Evolutionary conservation across 2,329 filamentous ascomycete genomes (phyloP).

Genomic region (Rhytidhysteron rufulum): DNA sequence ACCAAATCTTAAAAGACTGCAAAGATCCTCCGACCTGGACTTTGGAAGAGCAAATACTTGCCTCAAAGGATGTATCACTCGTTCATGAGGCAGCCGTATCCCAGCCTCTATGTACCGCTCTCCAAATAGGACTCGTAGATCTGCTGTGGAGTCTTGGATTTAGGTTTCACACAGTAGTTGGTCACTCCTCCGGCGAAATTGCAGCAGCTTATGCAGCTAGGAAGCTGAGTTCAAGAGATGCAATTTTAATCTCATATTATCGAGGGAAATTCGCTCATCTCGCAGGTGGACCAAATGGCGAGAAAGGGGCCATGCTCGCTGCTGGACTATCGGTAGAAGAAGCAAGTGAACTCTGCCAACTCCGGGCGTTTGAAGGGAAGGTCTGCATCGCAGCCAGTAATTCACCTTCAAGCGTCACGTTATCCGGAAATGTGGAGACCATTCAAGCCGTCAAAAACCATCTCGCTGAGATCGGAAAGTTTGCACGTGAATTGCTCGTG

Average conservation of each 20-base stretch:
- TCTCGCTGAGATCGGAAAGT: constrained; percentile 31
- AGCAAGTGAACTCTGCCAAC: background rate
- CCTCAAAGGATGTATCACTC: background rate
- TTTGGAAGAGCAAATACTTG: constrained; percentile 1
- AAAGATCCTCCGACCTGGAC: background rate
- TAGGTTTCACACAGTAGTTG: constrained; percentile 4
- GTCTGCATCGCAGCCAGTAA: constrained; percentile 4
- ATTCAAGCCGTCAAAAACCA: constrained; percentile 16
- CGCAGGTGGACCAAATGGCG: background rate
- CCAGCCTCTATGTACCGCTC: constrained; percentile 11
- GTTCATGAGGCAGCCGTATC: constrained; percentile 9
- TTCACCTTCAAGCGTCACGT: background rate
- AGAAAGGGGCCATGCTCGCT: constrained; percentile 26
- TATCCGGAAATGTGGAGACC: background rate
- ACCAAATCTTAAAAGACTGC: constrained; percentile 1
- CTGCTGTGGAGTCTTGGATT: constrained; percentile 1
- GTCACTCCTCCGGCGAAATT: constrained; percentile 12
- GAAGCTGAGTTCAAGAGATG: background rate
- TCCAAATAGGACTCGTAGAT: constrained; percentile 7
- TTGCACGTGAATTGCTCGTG: constrained; percentile 34
- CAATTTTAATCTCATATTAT: constrained; percentile 7
- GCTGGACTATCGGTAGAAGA: constrained; percentile 17
- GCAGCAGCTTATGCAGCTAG: constrained; percentile 10
- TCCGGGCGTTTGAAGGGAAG: background rate
- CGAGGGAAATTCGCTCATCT: background rate